A percentile compares a stretch with the other conserved stretches of the same genome.
Evolutionary conservation across 2,329 filamentous ascomycete genomes (phyloP).

Genomic region (Trichoderma asperellum): DNA sequence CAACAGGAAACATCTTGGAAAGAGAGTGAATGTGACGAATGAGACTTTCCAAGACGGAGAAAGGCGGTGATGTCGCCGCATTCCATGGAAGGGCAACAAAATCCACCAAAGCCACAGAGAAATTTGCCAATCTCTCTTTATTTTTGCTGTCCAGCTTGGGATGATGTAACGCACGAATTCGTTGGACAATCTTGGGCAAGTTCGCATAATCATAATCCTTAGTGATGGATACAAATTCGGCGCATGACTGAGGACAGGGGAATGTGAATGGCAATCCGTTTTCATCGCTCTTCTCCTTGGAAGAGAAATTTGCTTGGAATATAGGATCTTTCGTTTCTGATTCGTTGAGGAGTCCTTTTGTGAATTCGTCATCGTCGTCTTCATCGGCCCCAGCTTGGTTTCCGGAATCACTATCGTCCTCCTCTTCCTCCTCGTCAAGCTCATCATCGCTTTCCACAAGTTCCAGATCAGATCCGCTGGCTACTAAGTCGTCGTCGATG

Average conservation of each 20-base stretch:
- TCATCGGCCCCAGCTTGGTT: constrained; percentile 50
- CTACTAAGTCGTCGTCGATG: constrained; percentile 85
- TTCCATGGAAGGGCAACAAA: constrained; percentile 57
- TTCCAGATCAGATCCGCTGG: constrained; percentile 75
- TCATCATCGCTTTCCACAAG: constrained; percentile 59
- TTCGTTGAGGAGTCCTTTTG: constrained; percentile 67
- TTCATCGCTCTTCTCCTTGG: constrained; percentile 51
- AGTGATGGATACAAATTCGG: constrained; percentile 71
- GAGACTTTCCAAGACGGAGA: constrained; percentile 74
- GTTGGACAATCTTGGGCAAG: constrained; percentile 78
- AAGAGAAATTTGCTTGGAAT: constrained; percentile 52
- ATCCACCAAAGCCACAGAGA: constrained; percentile 68
- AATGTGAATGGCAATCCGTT: constrained; percentile 80
- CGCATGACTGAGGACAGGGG: constrained; percentile 77
- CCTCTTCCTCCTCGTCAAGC: constrained; percentile 52
- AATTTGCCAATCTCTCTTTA: constrained; percentile 76
- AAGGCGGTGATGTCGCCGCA: constrained; percentile 55
- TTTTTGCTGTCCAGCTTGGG: constrained; percentile 83
- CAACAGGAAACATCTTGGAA: constrained; percentile 79
- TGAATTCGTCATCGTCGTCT: constrained; percentile 70
- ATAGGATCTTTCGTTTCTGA: constrained; percentile 59
- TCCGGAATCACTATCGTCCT: constrained; percentile 46
- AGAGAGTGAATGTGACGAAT: constrained; percentile 92
- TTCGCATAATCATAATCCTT: constrained; percentile 65
- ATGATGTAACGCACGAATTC: constrained; percentile 90